A percentile compares a stretch with the other conserved stretches of the same genome.
These are phyloP conservation scores for Lithospermum erythrorhizon DNA, from an alignment of 257 asterid species.

Conservation along the genomic window DNA sequence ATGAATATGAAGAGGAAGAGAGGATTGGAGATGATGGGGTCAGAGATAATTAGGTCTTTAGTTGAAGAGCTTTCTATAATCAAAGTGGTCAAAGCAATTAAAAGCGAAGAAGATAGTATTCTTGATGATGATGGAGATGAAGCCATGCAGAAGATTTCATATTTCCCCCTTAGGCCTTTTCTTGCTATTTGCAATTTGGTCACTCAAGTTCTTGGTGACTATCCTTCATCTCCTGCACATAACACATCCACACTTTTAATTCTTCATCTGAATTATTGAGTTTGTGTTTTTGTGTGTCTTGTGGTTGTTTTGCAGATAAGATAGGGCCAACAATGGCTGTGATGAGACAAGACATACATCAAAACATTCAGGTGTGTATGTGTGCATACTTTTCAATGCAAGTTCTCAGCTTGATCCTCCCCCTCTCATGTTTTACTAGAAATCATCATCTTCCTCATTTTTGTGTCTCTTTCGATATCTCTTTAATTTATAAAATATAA, in stretches of 20 bases:
- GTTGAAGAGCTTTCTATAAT: constrained; percentile 45
- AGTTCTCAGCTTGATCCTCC: too few species aligned
- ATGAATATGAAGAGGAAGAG: constrained; percentile 59
- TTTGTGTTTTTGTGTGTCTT: not conserved
- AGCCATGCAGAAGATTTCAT: not conserved
- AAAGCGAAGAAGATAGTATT: not conserved
- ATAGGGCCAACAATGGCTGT: constrained; percentile 96
- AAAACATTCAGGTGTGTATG: constrained; percentile 61
- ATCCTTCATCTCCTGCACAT: constrained; percentile 10
- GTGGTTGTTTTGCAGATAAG: constrained; percentile 55
- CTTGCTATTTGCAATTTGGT: constrained; percentile 60
- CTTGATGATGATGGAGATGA: constrained; percentile 5
- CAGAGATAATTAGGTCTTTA: constrained; percentile 52
- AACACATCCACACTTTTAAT: too few species aligned
- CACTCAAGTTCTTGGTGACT: constrained; percentile 71
- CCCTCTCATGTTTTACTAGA: too few species aligned
- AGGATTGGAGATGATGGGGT: constrained; percentile 32
- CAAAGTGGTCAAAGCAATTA: constrained; percentile 19
- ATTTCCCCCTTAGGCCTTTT: constrained; percentile 57
- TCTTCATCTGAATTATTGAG: not conserved
- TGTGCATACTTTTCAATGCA: too few species aligned
- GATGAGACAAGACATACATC: constrained; percentile 70
- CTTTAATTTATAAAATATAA: too few species aligned
- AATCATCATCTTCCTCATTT: too few species aligned
- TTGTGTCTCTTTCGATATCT: too few species aligned